Evolutionary conservation across 1,139 yeast genomes (phyloP).

Genomic region (Geotrichum klebahnii): DNA sequence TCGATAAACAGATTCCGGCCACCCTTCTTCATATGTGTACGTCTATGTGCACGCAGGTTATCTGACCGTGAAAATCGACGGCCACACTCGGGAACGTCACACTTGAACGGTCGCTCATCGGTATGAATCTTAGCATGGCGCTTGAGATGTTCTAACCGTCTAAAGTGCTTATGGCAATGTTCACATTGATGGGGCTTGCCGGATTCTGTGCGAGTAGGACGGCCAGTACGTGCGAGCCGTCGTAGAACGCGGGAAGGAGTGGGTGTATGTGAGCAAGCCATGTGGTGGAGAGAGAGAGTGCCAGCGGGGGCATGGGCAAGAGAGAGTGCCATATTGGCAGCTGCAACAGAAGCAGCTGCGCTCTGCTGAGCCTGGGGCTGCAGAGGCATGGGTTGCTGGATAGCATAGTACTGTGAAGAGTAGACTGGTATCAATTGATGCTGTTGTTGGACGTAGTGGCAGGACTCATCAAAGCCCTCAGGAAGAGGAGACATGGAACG

Average conservation of each 20-base stretch:
- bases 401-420: constrained; percentile 8
- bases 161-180: constrained; percentile 67
- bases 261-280: constrained; percentile 10
- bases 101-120: constrained; percentile 76
- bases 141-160: constrained; percentile 88
- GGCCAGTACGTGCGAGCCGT: constrained; percentile 12
- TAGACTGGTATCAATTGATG: constrained; percentile 10
- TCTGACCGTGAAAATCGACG: constrained; percentile 75
- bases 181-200: constrained; percentile 68
- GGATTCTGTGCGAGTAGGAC: constrained; percentile 19
- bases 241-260: constrained; percentile 16
- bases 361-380: constrained; percentile 1
- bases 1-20: constrained; percentile 43
- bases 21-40: constrained; percentile 61
- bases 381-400: background rate
- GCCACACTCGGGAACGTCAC: constrained; percentile 61
- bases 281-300: background rate
- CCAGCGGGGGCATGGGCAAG: constrained; percentile 8
- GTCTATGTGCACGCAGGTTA: constrained; percentile 72
- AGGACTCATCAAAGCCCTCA: too few species aligned
- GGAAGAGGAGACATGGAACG: constrained; percentile 20
- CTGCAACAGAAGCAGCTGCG: constrained; percentile 22
- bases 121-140: constrained; percentile 88
- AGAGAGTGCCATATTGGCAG: constrained; percentile 20
- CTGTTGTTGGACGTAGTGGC: constrained; percentile 1